Conservation (phyloP, 2,329 filamentous ascomycete genomes). For the Pseudopyricularia cyperi region DNA sequence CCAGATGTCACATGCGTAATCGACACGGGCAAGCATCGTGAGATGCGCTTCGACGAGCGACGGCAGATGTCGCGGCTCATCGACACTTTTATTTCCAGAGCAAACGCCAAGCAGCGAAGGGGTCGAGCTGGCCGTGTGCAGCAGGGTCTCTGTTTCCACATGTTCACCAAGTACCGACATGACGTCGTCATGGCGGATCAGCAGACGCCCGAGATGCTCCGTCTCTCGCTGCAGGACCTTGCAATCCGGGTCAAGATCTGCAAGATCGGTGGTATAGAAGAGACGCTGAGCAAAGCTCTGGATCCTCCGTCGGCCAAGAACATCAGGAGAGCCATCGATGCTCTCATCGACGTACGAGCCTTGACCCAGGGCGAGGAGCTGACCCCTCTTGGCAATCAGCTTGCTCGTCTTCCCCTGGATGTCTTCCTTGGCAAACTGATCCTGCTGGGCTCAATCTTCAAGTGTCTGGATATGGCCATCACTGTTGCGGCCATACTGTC, state of each 20-base stretch:
- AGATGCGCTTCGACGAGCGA: conserved; percentile 93
- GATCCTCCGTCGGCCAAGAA: conserved; percentile 88
- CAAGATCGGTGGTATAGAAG: conserved; percentile 85
- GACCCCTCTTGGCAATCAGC: conserved; percentile 72
- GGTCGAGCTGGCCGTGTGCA: conserved; percentile 93
- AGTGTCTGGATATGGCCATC: conserved; percentile 80
- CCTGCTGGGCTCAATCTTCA: conserved; percentile 73
- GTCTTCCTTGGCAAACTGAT: conserved; percentile 93
- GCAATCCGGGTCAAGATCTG: conserved; percentile 96
- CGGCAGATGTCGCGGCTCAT: conserved; percentile 81
- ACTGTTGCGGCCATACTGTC: conserved; percentile 89
- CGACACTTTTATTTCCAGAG: conserved; percentile 88
- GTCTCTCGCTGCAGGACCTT: conserved; percentile 84
- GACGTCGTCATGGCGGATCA: conserved; percentile 78
- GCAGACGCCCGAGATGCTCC: conserved; percentile 92
- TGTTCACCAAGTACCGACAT: conserved; percentile 84
- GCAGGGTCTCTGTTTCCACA: conserved; percentile 85
- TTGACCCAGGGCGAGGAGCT: conserved; percentile 71
- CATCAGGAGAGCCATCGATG: conserved; percentile 83
- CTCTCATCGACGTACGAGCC: conserved; percentile 83
- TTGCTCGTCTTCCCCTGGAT: conserved; percentile 81
- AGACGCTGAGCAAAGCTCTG: conserved; percentile 74
- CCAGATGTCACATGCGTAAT: conserved; percentile 96
- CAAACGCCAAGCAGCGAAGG: conserved; percentile 89
- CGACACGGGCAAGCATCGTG: conserved; percentile 91